Percentiles rank a stretch among this genome's conserved stretches.
phyloP scores from a whole-genome alignment of 106 monocot species.

The Acorus calamus region DNA sequence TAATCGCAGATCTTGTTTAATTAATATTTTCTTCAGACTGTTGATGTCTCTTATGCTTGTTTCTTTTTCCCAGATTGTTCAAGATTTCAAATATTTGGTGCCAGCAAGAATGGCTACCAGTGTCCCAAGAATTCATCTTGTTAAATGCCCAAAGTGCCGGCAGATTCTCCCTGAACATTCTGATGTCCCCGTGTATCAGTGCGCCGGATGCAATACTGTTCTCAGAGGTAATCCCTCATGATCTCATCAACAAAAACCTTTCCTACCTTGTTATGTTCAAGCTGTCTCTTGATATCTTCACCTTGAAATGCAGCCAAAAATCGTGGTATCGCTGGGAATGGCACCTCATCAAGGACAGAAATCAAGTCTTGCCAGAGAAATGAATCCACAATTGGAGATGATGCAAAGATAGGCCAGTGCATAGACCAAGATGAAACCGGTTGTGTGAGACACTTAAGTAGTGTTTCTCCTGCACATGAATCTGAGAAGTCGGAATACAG shows the following conservation, averaged over 20 bases:
- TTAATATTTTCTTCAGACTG: too few relatives aligned
- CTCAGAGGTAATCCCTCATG: conserved; percentile 51
- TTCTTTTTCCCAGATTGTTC: too few relatives aligned
- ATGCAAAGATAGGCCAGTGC: too few relatives aligned
- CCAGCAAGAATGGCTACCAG: conserved; percentile 7
- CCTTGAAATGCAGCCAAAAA: conserved; percentile 33
- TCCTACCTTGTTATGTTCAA: neutral
- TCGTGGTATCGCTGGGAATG: conserved; percentile 9
- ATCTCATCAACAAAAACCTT: neutral
- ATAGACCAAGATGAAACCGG: too few relatives aligned
- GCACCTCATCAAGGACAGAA: neutral
- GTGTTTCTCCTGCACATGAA: too few relatives aligned
- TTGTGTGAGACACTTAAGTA: too few relatives aligned
- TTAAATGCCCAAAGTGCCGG: conserved; percentile 49
- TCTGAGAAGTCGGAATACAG: too few relatives aligned
- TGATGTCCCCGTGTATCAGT: conserved; percentile 35
- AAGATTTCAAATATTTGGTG: too few relatives aligned
- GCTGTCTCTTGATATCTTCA: neutral
- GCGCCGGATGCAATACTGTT: conserved; percentile 37
- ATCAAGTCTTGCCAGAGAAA: neutral
- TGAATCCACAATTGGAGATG: neutral
- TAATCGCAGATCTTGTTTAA: too few relatives aligned
- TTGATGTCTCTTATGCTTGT: too few relatives aligned
- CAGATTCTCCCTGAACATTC: conserved; percentile 29
- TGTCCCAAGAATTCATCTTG: conserved; percentile 21